Evolutionary conservation across 1,284 basidiomycete genomes (phyloP).

Genomic region (Ganoderma sp.): DNA sequence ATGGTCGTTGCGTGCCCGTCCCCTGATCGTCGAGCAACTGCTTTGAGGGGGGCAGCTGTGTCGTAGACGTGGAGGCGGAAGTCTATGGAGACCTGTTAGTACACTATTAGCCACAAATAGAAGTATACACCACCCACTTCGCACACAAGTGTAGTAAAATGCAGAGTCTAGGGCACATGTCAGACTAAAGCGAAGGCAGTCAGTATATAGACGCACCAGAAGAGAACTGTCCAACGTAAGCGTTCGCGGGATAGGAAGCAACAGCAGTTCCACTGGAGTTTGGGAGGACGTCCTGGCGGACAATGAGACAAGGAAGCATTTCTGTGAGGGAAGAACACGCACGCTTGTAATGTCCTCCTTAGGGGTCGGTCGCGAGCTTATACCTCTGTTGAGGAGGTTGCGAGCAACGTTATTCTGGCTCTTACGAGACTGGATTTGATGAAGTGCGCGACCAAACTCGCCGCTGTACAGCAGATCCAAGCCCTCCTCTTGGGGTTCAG

Average conservation of each 20-base stretch:
- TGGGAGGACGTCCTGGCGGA: conserved; percentile 72
- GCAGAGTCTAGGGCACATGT: conserved; percentile 62
- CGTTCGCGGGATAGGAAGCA: conserved; percentile 78
- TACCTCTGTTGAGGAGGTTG: conserved; percentile 51
- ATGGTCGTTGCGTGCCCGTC: conserved; percentile 67
- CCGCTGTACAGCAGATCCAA: conserved; percentile 76
- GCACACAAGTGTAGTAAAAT: conserved; percentile 83
- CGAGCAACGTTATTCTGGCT: conserved; percentile 52
- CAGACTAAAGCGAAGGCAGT: conserved; percentile 33
- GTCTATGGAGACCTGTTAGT: conserved; percentile 51
- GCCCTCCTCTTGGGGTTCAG: conserved; percentile 75
- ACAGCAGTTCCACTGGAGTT: conserved; percentile 90
- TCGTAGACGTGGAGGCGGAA: conserved; percentile 91
- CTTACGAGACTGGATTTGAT: conserved; percentile 50
- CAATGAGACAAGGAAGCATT: conserved; percentile 2
- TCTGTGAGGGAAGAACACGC: conserved; percentile 31
- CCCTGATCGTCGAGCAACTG: conserved; percentile 35
- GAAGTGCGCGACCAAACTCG: conserved; percentile 80
- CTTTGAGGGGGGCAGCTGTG: conserved; percentile 57
- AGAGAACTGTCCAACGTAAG: conserved; percentile 95
- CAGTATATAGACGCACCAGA: conserved; percentile 53
- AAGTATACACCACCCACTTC: conserved; percentile 54
- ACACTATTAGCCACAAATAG: conserved; percentile 2
- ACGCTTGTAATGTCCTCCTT: conserved; percentile 64
- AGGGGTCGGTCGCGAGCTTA: conserved; percentile 45